Base-by-base conservation (phyloP, 1,284 basidiomycete genomes). In the Erythrobasidium hasegawianum region DNA sequence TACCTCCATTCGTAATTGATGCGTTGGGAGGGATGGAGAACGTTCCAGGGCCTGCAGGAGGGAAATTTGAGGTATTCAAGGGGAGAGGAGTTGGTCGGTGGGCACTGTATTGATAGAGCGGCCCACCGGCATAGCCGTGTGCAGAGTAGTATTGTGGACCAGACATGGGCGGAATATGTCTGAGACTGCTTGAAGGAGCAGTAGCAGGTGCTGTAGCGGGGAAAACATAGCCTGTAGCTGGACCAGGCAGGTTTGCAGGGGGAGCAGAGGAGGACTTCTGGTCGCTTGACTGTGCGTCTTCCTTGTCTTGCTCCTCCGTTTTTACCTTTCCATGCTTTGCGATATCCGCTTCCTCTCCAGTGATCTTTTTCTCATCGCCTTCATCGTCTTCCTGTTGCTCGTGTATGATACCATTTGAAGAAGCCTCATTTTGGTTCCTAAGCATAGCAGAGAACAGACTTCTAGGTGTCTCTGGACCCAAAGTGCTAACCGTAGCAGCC, bases 151-250 rank as follows among this genome's bases (percentile, higher is more conserved):
- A 24, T 14, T 47, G 45, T 29, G 50, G 50, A 26, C 14, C 50
- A 29, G 26, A 16, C 20, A 24, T 22, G 9, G 50, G 58, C 24
- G 22, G 27, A 40, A n/a, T 16, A 38, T 49, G 24, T 50, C 20
- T 11, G 5, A 26, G 16, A 14, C 18, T 16, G 38, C 29, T 45
- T 24, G 26, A n/a, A n/a, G n/a, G n/a, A 20, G 18, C 22, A 3
- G 52, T 9, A n/a, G 26, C 24, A 20, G 52, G 29, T 16, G 29
- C 24, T 38, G 13, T 29, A 41, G 33, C 29, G 40, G 62, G 62
- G 43, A 65, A 65, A 24, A 53, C 55, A 55, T 65, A 65, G 50
- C 53, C 24, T 10, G 41, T 13, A 39, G 41, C 45, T 18, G 62
- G 62, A 22, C 62, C 62, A 39, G 62, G 62, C 41, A 47, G 22